phyloP scores from a whole-genome alignment of 495 filamentous ascomycete species.

The Hypoxylon perforatum region DNA sequence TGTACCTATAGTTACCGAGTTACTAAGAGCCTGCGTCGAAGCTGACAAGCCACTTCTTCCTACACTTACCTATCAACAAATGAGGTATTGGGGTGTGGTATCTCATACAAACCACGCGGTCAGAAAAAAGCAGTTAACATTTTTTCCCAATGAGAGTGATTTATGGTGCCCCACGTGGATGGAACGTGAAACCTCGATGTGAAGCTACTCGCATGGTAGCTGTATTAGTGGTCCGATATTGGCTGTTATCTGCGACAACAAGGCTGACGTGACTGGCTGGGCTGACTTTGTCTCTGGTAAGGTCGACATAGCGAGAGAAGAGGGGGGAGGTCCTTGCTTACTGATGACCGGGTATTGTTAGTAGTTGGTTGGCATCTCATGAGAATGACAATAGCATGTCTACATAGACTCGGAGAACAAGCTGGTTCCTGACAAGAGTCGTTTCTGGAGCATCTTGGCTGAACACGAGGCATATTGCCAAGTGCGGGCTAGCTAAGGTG shows the following conservation, averaged over 20 bases:
- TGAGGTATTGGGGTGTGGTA: slow-evolving; percentile 17
- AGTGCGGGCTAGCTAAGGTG: slow-evolving; percentile 21
- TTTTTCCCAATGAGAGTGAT: slow-evolving; percentile 25
- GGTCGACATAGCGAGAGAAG: not conserved
- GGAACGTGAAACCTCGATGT: slow-evolving; percentile 15
- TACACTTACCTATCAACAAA: slow-evolving; percentile 30
- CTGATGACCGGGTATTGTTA: not conserved
- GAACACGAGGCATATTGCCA: slow-evolving; percentile 30
- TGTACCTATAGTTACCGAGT: not conserved
- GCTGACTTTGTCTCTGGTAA: slow-evolving; percentile 24
- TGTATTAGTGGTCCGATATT: slow-evolving; percentile 10
- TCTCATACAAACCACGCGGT: slow-evolving; percentile 15
- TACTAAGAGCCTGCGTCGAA: slow-evolving; percentile 31
- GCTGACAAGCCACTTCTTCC: slow-evolving; percentile 24
- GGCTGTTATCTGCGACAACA: slow-evolving; percentile 20
- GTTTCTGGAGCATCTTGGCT: slow-evolving; percentile 27
- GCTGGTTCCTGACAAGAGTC: slow-evolving; percentile 24
- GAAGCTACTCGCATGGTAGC: slow-evolving; percentile 5
- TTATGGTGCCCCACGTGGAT: slow-evolving; percentile 28
- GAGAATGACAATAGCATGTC: slow-evolving; percentile 1
- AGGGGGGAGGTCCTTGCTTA: not conserved
- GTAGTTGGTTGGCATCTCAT: slow-evolving; percentile 3
- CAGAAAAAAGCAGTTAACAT: not conserved
- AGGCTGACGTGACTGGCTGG: slow-evolving; percentile 32
- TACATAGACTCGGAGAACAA: slow-evolving; percentile 5